Conservation (phyloP, 257 asterid species). For the Solanum ahanhuiri region DNA sequence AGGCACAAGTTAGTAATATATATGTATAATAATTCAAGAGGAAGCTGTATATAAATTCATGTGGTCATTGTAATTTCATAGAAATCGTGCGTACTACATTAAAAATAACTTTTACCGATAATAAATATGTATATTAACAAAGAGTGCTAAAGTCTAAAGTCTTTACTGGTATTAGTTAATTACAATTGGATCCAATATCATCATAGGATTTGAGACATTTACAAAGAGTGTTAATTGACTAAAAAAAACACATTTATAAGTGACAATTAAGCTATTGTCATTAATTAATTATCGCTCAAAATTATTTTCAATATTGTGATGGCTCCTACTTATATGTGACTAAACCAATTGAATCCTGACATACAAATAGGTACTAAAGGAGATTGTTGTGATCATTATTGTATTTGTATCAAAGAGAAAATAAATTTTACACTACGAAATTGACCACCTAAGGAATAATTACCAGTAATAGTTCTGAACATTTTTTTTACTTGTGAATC, state of each 20-base stretch:
- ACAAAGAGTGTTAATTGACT: too few relatives aligned
- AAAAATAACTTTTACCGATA: too few relatives aligned
- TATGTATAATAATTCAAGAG: background rate
- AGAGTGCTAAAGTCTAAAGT: background rate
- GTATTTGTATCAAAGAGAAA: background rate
- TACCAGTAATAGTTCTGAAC: too few relatives aligned
- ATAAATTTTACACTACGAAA: too few relatives aligned
- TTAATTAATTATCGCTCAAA: fast-evolving
- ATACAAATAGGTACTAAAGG: background rate
- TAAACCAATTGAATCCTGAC: background rate
- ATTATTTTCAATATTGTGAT: too few relatives aligned
- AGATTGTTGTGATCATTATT: background rate
- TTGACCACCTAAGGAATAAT: too few relatives aligned
- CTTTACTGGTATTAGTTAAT: too few relatives aligned
- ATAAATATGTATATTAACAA: too few relatives aligned
- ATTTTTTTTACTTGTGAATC: too few relatives aligned
- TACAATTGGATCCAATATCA: background rate
- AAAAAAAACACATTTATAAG: too few relatives aligned
- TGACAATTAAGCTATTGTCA: too few relatives aligned
- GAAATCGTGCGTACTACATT: background rate
- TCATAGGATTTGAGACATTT: too few relatives aligned
- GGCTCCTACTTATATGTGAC: background rate
- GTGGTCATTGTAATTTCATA: background rate
- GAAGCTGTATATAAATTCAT: background rate
- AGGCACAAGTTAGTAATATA: background rate